Evolutionary conservation across 2,329 filamentous ascomycete species (phyloP), one percentile per base, ranked within the genome.

Genomic region (Trichoderma sp.): DNA sequence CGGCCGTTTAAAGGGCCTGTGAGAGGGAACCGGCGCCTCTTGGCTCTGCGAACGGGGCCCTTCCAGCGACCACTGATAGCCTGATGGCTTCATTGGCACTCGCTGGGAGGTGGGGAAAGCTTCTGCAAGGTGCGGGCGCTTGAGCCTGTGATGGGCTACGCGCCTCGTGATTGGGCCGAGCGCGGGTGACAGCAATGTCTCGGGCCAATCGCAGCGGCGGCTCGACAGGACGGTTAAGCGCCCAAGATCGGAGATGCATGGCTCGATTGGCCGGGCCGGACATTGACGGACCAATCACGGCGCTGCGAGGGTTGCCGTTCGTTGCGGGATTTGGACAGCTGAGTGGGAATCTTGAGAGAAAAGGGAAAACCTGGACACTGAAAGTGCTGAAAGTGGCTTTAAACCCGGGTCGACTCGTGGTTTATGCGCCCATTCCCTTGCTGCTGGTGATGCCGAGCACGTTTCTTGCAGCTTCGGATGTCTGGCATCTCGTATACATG

Each of bases 221-320:
- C 64, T 36, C 62, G 30, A 36, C 15, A n/a, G 30, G 13, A 28
- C 63, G 72, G 75, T 74, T 80, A 80, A 81, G 79, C 79, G 79
- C 79, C 78, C 76, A 73, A 73, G 74, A 75, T 76, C 74, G 73
- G 26, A 71, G 73, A 72, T 62, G 72, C 67, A 70, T 68, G 61
- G 68, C 71, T 65, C 74, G 72, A 80, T 80, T 80, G 79, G 79
- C 65, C 73, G 34, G 32, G 30, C 15, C 50, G 69, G 73, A 71
- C 63, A n/a, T 26, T 72, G 74, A 58, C 75, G 61, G 63, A 62
- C 79, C 78, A 80, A 80, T 80, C 15, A 68, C 26, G 43, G 20
- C 26, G 63, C 39, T 23, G 15, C 13, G 34, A 17, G 36, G 12
- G 17, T 15, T 36, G 36, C 23, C 13, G 59, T 63, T 53, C n/a